These are phyloP conservation scores for Cantharellus anzutake DNA, from an alignment of 768 basidiomycete genomes.

Conservation along the genomic window DNA sequence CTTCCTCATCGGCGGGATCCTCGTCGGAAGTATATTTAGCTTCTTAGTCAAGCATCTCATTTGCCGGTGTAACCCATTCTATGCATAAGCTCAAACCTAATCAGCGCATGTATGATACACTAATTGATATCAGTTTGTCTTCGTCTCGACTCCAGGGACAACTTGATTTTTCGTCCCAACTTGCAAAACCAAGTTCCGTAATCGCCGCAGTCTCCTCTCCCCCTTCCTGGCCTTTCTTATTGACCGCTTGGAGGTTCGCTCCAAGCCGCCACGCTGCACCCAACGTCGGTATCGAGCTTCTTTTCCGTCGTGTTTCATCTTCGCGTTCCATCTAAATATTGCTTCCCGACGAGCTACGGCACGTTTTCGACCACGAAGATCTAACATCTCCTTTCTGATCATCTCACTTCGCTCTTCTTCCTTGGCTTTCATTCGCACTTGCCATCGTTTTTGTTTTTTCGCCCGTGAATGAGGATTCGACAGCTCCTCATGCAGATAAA, in stretches of 20 bases:
- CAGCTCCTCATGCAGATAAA: constrained; percentile 46
- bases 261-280: constrained; percentile 17
- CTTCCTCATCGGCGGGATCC: constrained; percentile 57
- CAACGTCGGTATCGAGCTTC: constrained; percentile 40
- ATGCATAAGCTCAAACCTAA: constrained; percentile 2
- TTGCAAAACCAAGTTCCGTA: constrained; percentile 28
- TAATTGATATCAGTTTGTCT: too few relatives aligned
- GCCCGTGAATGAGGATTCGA: constrained; percentile 68
- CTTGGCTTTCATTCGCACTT: constrained; percentile 30
- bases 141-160: constrained; percentile 20
- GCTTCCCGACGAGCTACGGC: constrained; percentile 56
- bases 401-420: constrained; percentile 30
- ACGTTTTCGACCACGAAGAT: constrained; percentile 34
- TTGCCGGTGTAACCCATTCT: constrained; percentile 60
- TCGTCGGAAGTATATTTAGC: constrained; percentile 56
- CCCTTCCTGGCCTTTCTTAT: constrained; percentile 14
- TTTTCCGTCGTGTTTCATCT: constrained; percentile 35
- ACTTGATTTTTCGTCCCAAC: constrained; percentile 40
- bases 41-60: constrained; percentile 57
- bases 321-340: constrained; percentile 49
- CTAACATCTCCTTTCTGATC: constrained; percentile 24
- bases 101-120: not conserved
- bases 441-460: constrained; percentile 65
- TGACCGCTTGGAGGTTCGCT: constrained; percentile 4
- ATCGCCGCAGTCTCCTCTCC: constrained; percentile 28